Percentiles rank a stretch among this genome's conserved stretches.
These are phyloP conservation scores for Tuber melanosporum DNA, from an alignment of 495 filamentous ascomycete genomes.

Conservation along the genomic window DNA sequence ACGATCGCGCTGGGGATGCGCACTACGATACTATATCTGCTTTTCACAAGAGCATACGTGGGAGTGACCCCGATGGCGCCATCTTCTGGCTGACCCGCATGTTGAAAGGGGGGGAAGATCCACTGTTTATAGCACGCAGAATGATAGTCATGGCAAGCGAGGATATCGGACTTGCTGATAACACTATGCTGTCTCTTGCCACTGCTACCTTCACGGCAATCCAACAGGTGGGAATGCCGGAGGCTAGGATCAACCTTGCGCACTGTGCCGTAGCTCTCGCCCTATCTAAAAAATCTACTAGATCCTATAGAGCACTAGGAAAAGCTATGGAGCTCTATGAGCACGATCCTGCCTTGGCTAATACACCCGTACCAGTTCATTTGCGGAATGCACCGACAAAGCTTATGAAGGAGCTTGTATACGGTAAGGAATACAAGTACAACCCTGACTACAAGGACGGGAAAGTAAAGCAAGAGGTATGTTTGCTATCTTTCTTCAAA, in stretches of 20 bases:
- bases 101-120: conserved; percentile 93
- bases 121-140: conserved; percentile 80
- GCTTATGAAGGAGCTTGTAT: conserved; percentile 87
- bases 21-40: conserved; percentile 95
- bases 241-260: conserved; percentile 85
- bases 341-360: conserved; percentile 69
- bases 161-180: conserved; percentile 75
- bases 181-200: conserved; percentile 72
- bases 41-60: conserved; percentile 91
- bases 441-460: conserved; percentile 83
- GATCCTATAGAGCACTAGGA: conserved; percentile 74
- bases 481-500: conserved; percentile 3
- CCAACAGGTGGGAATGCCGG: conserved; percentile 87
- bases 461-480: conserved; percentile 67
- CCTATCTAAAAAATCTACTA: conserved; percentile 74
- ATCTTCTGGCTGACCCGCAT: conserved; percentile 93
- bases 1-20: conserved; percentile 90
- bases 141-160: conserved; percentile 60
- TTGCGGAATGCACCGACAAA: conserved; percentile 84
- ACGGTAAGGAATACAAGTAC: conserved; percentile 91
- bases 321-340: conserved; percentile 66
- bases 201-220: conserved; percentile 77
- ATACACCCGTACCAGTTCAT: conserved; percentile 75
- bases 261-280: conserved; percentile 80
- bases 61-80: conserved; percentile 74